A percentile compares a stretch with the other conserved stretches of the same genome.
phyloP scores from a whole-genome alignment of 179 eudicot genomes.

The Actinidia arguta region DNA sequence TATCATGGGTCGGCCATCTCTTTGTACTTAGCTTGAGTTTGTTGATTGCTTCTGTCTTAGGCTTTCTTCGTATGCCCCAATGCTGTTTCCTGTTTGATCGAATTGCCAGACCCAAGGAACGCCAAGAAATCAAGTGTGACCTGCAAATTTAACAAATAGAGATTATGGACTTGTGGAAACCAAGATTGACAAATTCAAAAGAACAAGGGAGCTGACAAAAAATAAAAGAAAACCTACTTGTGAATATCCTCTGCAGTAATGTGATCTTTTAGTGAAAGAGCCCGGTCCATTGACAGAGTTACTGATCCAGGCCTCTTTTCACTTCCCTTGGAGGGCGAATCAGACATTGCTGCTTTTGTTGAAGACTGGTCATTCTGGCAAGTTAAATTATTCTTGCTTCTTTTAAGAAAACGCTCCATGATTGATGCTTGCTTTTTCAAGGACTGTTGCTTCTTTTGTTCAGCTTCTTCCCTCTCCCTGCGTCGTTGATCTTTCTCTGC shows the following conservation, averaged over 20 bases:
- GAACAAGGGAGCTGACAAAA: not conserved
- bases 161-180: not conserved
- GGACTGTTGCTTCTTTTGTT: conserved; percentile 64
- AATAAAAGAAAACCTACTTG: conserved; percentile 46
- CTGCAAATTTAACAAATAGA: conserved; percentile 44
- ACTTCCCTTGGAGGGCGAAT: conserved; percentile 23
- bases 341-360: conserved; percentile 31
- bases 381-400: conserved; percentile 51
- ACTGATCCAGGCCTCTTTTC: conserved; percentile 45
- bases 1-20: conserved; percentile 51
- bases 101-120: conserved; percentile 52
- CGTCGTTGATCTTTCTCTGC: conserved; percentile 83
- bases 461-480: conserved; percentile 91
- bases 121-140: conserved; percentile 78
- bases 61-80: conserved; percentile 79
- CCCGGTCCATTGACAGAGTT: conserved; percentile 66
- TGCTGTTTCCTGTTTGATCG: conserved; percentile 54
- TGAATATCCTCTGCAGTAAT: conserved; percentile 51
- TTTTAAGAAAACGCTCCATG: conserved; percentile 88
- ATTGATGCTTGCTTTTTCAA: conserved; percentile 89
- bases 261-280: conserved; percentile 51
- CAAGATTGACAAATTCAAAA: not conserved
- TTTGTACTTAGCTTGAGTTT: conserved; percentile 68
- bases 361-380: conserved; percentile 42
- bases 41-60: conserved; percentile 69